Conservation (phyloP, 768 basidiomycete species). For the Tephrocybe sp. region DNA sequence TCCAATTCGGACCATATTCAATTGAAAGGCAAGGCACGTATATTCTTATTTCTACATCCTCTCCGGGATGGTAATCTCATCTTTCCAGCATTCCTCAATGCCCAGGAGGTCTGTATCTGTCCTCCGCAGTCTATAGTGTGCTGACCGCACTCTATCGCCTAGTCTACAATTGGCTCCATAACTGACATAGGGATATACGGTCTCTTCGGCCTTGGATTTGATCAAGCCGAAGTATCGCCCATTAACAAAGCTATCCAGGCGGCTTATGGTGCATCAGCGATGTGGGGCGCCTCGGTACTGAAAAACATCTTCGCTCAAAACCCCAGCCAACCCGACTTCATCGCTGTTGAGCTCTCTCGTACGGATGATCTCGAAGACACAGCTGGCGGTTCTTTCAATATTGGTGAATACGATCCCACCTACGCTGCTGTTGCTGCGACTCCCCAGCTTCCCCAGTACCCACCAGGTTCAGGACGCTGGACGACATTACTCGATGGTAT, state of each 20-base stretch:
- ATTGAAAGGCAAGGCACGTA: constrained; percentile 20
- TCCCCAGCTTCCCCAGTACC: constrained; percentile 33
- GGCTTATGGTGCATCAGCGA: constrained; percentile 24
- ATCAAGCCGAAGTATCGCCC: constrained; percentile 26
- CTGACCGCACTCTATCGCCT: not conserved
- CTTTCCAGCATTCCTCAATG: constrained; percentile 33
- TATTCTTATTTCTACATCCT: not conserved
- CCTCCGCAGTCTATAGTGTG: not conserved
- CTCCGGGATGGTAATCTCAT: not conserved
- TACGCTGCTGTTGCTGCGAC: constrained; percentile 29
- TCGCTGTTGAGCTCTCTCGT: constrained; percentile 42
- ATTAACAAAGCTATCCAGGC: constrained; percentile 26
- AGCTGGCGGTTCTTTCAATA: constrained; percentile 38
- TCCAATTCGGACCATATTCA: constrained; percentile 31
- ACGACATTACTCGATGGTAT: constrained; percentile 40
- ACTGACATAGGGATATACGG: constrained; percentile 30
- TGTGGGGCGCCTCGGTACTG: constrained; percentile 36
- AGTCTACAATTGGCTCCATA: constrained; percentile 13
- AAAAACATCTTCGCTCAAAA: constrained; percentile 39
- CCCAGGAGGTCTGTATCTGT: constrained; percentile 5
- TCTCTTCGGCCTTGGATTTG: constrained; percentile 35
- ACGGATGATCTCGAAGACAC: constrained; percentile 39
- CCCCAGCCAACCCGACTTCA: constrained; percentile 33
- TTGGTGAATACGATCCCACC: constrained; percentile 40
- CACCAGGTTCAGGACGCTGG: constrained; percentile 37